A percentile compares a stretch with the other conserved stretches of the same genome.
phyloP scores from a whole-genome alignment of 352 stramenopile genomes.

The Phytophthora megakarya region DNA sequence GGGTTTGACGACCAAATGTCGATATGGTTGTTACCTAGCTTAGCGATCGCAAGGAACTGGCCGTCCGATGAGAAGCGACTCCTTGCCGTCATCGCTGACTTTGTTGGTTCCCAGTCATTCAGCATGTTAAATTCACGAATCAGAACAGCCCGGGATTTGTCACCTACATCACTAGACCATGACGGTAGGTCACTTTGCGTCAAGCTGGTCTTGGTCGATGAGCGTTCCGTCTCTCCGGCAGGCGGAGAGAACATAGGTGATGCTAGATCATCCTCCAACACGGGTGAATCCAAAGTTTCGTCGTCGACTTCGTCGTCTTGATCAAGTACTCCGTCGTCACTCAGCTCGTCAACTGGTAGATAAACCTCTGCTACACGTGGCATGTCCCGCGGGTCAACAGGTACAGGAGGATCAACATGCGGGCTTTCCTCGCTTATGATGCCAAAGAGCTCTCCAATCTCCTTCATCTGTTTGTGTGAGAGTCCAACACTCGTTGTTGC shows the following conservation, averaged over 20 bases:
- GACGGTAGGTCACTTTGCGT: conserved; percentile 7
- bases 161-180: conserved; percentile 17
- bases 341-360: conserved; percentile 37
- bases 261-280: conserved; percentile 3
- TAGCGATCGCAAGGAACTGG: conserved; percentile 43
- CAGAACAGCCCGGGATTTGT: conserved; percentile 26
- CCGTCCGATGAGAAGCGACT: conserved; percentile 46
- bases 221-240: conserved; percentile 4
- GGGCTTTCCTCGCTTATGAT: conserved; percentile 35
- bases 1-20: conserved; percentile 53
- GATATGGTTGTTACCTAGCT: conserved; percentile 43
- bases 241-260: conserved; percentile 40
- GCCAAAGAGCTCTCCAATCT: conserved; percentile 58
- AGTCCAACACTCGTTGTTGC: conserved; percentile 32
- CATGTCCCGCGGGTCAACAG: conserved; percentile 33
- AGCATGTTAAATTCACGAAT: conserved; percentile 49
- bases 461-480: conserved; percentile 50
- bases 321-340: conserved; percentile 22
- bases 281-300: conserved; percentile 1
- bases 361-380: conserved; percentile 42
- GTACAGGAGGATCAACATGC: conserved; percentile 9
- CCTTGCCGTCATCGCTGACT: conserved; percentile 38
- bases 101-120: conserved; percentile 41
- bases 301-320: conserved; percentile 25
- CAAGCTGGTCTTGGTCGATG: conserved; percentile 13